These are phyloP conservation scores for Diaporthe vexans DNA, from an alignment of 2,329 filamentous ascomycete genomes.

Conservation along the genomic window DNA sequence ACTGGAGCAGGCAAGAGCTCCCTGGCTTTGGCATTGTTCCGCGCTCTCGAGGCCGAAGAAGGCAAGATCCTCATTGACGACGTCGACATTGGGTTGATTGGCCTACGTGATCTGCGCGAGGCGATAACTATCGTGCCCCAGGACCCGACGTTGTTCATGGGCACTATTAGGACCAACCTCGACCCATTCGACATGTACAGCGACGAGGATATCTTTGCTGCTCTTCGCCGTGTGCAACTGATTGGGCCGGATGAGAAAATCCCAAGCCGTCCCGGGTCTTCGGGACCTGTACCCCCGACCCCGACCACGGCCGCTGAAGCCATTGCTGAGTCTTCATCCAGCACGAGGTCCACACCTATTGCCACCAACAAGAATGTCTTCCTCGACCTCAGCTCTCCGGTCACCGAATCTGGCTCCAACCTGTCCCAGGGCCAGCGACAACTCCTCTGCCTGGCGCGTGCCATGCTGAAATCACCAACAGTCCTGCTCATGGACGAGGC, in stretches of 20 bases:
- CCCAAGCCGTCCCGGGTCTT: constrained; percentile 43
- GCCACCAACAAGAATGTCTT: constrained; percentile 95
- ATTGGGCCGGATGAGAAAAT: constrained; percentile 73
- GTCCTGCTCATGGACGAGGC: constrained; percentile 99
- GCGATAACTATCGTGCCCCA: constrained; percentile 98
- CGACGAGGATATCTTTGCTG: constrained; percentile 90
- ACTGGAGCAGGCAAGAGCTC: constrained; percentile 98
- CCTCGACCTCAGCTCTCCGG: constrained; percentile 84
- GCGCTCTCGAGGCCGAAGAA: constrained; percentile 89
- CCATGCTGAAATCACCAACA: constrained; percentile 89
- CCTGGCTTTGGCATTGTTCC: constrained; percentile 91
- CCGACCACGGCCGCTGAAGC: constrained; percentile 45
- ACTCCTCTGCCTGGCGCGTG: constrained; percentile 91
- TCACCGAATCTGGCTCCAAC: constrained; percentile 93
- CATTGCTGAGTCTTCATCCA: constrained; percentile 39
- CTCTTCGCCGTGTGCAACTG: constrained; percentile 89
- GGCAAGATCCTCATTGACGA: constrained; percentile 93
- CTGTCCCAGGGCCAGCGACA: constrained; percentile 97
- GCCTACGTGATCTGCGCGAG: constrained; percentile 92
- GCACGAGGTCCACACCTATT: constrained; percentile 51
- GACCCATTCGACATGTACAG: constrained; percentile 93
- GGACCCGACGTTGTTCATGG: constrained; percentile 94
- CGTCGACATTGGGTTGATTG: constrained; percentile 90
- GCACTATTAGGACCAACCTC: constrained; percentile 91
- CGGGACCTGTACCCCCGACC: constrained; percentile 42